Base-by-base conservation (phyloP, 1,139 yeast species). In the Saccharomycopsis hybrid region DNA sequence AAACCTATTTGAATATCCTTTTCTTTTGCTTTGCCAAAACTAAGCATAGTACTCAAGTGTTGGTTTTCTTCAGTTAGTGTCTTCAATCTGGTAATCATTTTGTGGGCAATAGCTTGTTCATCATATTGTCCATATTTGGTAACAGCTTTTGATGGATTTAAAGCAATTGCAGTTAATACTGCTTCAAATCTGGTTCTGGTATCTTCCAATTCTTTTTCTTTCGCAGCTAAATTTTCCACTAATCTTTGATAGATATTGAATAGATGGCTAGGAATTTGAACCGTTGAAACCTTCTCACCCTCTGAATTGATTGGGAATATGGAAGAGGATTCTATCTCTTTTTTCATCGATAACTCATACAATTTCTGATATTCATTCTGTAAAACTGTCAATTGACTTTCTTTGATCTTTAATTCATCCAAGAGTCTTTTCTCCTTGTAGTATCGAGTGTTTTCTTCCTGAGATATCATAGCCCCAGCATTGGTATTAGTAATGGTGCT, bases 91-190 rank as follows among this genome's bases (percentile, higher is more conserved):
- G 76, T 73, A 47, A 87, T 71, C 51, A 86, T 77, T 57, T 85
- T 82, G 62, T 88, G 95, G 5, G 92, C 81, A 47, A 87, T 66
- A 56, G 86, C 92, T 57, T 84, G 80, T 45, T 81, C 85, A 59
- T 87, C 95, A 59, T 75, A 80, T 50, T 81, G 70, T 1, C 56
- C 56, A 33, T 43, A 44, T 38, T 46, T 41, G 7, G 55, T 47
- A 24, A 38, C 35, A 24, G 49, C n/a, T 27, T 52, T 52, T 13
- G 27, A 27, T 25, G 56, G 56, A 27, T 44, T 49, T 18, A 49
- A 33, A 4, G 55, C 37, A 28, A 76, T 62, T 0, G 83, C 80
- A 2, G 82, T 74, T 30, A 83, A 61, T n/a, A 85, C 59, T 18
- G 85, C 74, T 59, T 85, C 94, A 47, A 85, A 67, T 56, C 85